These are phyloP conservation scores for Penicillium sumatraense DNA, from an alignment of 2,329 filamentous ascomycete species.

Conservation along the genomic window DNA sequence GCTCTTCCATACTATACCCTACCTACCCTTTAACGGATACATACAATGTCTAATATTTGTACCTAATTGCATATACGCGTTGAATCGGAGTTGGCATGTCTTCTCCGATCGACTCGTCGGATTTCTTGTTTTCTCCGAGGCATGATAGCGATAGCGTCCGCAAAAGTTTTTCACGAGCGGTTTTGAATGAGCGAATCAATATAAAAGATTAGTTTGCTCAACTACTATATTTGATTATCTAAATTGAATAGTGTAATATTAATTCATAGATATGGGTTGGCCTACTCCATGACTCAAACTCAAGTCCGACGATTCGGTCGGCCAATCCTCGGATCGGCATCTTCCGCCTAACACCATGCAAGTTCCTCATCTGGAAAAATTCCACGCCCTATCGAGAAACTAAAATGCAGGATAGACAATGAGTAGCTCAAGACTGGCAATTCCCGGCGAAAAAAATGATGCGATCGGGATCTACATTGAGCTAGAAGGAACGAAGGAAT, in stretches of 20 bases:
- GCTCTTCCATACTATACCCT: neutral
- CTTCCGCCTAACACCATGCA: too few relatives aligned
- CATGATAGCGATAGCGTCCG: neutral
- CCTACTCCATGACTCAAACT: too few relatives aligned
- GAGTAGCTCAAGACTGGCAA: too few relatives aligned
- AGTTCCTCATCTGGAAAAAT: neutral
- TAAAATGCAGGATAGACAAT: too few relatives aligned
- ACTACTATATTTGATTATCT: neutral
- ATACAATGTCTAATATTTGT: conserved; percentile 8
- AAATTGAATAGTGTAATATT: neutral
- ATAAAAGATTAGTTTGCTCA: neutral
- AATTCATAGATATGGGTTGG: too few relatives aligned
- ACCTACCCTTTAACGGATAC: neutral
- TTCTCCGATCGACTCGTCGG: too few relatives aligned
- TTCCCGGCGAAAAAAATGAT: too few relatives aligned
- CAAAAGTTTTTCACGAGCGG: neutral
- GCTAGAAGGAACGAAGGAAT: too few relatives aligned
- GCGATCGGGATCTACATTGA: too few relatives aligned
- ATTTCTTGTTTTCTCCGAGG: neutral
- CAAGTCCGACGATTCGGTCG: too few relatives aligned
- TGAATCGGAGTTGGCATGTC: neutral
- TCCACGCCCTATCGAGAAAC: too few relatives aligned
- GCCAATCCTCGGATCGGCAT: too few relatives aligned
- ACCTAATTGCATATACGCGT: conserved; percentile 3
- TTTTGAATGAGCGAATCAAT: neutral